Conservation (phyloP, 2,329 filamentous ascomycete species). For the Phaeophleospora eucalypticola region DNA sequence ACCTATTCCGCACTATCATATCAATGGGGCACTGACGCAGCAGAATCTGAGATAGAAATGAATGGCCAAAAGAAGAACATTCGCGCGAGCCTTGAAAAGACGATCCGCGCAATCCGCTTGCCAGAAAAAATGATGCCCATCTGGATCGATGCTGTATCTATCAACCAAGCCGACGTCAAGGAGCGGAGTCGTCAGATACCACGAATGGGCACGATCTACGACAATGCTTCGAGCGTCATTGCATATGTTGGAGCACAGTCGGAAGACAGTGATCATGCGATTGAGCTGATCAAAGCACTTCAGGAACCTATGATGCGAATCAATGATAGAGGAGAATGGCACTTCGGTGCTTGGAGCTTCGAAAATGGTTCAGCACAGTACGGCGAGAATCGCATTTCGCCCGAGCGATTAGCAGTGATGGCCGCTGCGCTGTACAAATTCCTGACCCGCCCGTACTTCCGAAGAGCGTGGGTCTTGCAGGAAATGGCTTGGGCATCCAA, state of each 20-base stretch:
- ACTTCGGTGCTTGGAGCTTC: too few species aligned
- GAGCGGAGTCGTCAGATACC: constrained; percentile 7
- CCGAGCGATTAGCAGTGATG: too few species aligned
- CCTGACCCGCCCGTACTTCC: too few species aligned
- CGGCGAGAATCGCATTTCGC: too few species aligned
- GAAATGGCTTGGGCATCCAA: too few species aligned
- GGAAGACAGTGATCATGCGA: constrained; percentile 9
- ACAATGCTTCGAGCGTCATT: neutral
- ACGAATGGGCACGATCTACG: constrained; percentile 7
- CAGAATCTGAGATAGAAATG: neutral
- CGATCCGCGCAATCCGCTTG: constrained; percentile 1
- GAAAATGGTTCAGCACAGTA: too few species aligned
- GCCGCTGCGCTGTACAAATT: too few species aligned
- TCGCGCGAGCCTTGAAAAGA: neutral
- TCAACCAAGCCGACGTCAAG: constrained; percentile 6
- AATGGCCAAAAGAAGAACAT: constrained; percentile 2
- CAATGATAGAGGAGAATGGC: constrained; percentile 9
- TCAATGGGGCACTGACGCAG: constrained; percentile 6
- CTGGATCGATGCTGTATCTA: constrained; percentile 9
- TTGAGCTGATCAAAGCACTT: constrained; percentile 6
- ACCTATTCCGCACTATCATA: constrained; percentile 12
- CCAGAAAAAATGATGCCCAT: constrained; percentile 1
- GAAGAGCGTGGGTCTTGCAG: too few species aligned
- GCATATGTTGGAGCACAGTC: constrained; percentile 4
- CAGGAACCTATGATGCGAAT: constrained; percentile 9